phyloP scores from a whole-genome alignment of 2,329 filamentous ascomycete genomes.

The Stylonectria norvegica region DNA sequence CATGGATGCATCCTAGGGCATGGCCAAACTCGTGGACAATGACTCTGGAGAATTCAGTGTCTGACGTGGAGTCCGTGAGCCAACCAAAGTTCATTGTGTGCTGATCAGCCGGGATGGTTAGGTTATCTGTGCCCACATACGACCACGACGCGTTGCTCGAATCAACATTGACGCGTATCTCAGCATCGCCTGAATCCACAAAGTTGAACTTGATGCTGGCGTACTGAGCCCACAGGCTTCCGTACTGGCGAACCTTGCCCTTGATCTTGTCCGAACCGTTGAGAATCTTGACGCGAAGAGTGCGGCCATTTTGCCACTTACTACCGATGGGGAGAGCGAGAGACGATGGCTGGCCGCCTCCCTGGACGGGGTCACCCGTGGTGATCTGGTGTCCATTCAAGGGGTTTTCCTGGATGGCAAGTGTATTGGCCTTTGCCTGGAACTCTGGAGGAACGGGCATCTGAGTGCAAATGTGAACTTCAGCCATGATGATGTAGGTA shows the following conservation, averaged over 20 bases:
- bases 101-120: not conserved
- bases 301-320: not conserved
- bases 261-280: slow-evolving; percentile 2
- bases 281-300: slow-evolving; percentile 1
- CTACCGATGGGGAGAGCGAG: not conserved
- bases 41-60: not conserved
- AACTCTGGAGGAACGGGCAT: not conserved
- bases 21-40: not conserved
- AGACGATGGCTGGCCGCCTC: not conserved
- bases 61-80: not conserved
- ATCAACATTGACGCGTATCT: slow-evolving; percentile 7
- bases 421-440: not conserved
- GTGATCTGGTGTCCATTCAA: not conserved
- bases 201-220: slow-evolving; percentile 7
- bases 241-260: not conserved
- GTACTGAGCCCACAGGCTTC: slow-evolving; percentile 6
- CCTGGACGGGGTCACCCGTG: not conserved
- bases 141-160: not conserved
- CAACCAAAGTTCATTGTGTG: not conserved
- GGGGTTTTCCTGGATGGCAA: not conserved
- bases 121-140: not conserved
- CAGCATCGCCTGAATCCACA: slow-evolving; percentile 7
- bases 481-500: too few species aligned
- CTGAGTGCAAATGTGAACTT: not conserved
- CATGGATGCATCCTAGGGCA: not conserved